phyloP scores from a whole-genome alignment of 108 stramenopile genomes.

The Skeletonema potamos region DNA sequence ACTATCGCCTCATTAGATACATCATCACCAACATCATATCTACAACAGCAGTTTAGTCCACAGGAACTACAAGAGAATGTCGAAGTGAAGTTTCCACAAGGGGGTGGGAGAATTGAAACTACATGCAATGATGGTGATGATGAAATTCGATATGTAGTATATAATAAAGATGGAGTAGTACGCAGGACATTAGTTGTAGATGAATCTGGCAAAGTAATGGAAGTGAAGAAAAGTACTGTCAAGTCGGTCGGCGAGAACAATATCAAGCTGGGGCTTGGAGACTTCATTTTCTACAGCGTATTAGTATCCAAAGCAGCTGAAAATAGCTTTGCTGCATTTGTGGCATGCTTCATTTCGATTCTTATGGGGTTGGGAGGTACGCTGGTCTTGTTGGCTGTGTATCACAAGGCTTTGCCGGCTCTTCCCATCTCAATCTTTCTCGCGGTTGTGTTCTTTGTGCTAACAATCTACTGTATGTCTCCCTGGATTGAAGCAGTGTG shows the following conservation, averaged over 20 bases:
- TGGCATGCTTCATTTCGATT: conserved; percentile 83
- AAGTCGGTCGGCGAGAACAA: conserved; percentile 27
- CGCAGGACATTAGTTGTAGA: conserved; percentile 65
- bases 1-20: conserved; percentile 19
- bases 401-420: conserved; percentile 90
- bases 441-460: conserved; percentile 76
- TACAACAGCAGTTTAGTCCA: conserved; percentile 29
- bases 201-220: conserved; percentile 48
- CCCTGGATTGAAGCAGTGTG: conserved; percentile 68
- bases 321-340: conserved; percentile 90
- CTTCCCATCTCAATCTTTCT: conserved; percentile 89
- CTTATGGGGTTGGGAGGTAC: conserved; percentile 86
- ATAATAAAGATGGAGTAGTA: conserved; percentile 52
- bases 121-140: conserved; percentile 12
- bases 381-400: conserved; percentile 83
- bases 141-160: conserved; percentile 51
- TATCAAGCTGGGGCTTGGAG: conserved; percentile 77
- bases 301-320: conserved; percentile 91
- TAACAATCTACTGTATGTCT: conserved; percentile 63
- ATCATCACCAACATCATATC: conserved; percentile 33
- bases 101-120: conserved; percentile 66
- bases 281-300: conserved; percentile 97
- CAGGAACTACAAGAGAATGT: conserved; percentile 57
- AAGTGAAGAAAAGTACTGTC: conserved; percentile 11
- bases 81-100: conserved; percentile 54